Conservation (phyloP, 805 yeast genomes). For the Metschnikowia sp. region DNA sequence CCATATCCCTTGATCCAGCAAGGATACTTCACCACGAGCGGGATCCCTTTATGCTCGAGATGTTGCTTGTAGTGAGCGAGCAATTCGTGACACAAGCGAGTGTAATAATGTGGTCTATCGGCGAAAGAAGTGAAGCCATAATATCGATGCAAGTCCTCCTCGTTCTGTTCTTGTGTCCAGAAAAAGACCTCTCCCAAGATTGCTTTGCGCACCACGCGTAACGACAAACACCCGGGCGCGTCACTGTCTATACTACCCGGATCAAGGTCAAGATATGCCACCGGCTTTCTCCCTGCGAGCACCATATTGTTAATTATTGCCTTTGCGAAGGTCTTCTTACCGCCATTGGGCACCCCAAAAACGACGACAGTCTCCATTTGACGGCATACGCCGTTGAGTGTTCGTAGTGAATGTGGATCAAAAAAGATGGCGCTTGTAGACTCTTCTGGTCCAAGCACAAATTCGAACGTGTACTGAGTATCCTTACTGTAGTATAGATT, state of each 20-base stretch:
- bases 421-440: conserved; percentile 5
- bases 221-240: conserved; percentile 65
- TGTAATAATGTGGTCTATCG: conserved; percentile 58
- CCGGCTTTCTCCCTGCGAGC: conserved; percentile 21
- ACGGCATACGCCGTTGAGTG: conserved; percentile 3
- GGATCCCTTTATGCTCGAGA: conserved; percentile 24
- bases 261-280: conserved; percentile 69
- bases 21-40: conserved; percentile 70
- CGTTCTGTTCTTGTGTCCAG: conserved; percentile 8
- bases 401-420: conserved; percentile 3
- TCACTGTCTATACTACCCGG: conserved; percentile 88
- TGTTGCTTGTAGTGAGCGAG: conserved; percentile 25
- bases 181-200: conserved; percentile 30
- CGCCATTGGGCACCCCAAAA: conserved; percentile 71
- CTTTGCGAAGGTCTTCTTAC: conserved; percentile 72
- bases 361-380: conserved; percentile 34
- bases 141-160: conserved; percentile 27
- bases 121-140: conserved; percentile 71
- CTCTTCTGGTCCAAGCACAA: conserved; percentile 1
- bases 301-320: conserved; percentile 49
- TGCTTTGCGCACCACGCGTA: conserved; percentile 34
- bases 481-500: conserved; percentile 22
- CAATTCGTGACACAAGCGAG: conserved; percentile 40
- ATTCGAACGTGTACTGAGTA: conserved; percentile 11
- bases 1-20: conserved; percentile 95